Evolutionary conservation across 2,329 filamentous ascomycete species (phyloP), one percentile per base, ranked within the genome.

Genomic region (Claviceps sp.): DNA sequence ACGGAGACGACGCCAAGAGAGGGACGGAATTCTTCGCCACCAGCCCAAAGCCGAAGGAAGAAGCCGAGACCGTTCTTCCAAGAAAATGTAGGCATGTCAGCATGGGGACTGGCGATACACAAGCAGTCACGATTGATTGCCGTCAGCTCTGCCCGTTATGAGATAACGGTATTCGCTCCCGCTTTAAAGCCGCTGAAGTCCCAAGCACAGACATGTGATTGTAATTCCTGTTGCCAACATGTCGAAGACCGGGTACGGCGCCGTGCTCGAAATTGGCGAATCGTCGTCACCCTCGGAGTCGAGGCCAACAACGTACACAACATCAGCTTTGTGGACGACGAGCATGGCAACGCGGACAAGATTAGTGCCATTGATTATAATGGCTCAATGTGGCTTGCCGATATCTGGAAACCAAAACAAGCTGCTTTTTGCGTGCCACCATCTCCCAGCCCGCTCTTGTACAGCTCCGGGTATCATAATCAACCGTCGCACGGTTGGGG

Each of bases 71-170:
- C 71, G 0, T 86, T 95, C 61, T 86, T 95, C 53, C 79, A 81
- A 53, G 78, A 85, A 39, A 89, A 86, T 61, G 88, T 95, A 2
- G 79, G 79, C 1, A 70, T 68, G 23, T 91, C 87, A 54, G 91
- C 90, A 2, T 98, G 93, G 93, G 93, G 91, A 0, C 67, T 95
- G 47, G 85, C 88, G 7, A 76, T 95, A 11, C 91, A 97, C 64
- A 76, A 80, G 55, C 71, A 82, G 55, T 88, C 87, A n/a, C 81
- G 90, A 0, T 71, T 96, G 55, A 85, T 98, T 55, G 93, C 91
- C 0, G 83, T 94, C 42, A 87, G 86, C 59, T 82, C 86, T 0
- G 97, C 98, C 63, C 78, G 75, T 4, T 62, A 63, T 49, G 74
- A 77, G 55, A 66, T 77, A 5, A 75, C 70, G 0, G 71, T 81